Evolutionary conservation across 148 eudicot genomes (phyloP).

Genomic region (Persicaria maculosa): DNA sequence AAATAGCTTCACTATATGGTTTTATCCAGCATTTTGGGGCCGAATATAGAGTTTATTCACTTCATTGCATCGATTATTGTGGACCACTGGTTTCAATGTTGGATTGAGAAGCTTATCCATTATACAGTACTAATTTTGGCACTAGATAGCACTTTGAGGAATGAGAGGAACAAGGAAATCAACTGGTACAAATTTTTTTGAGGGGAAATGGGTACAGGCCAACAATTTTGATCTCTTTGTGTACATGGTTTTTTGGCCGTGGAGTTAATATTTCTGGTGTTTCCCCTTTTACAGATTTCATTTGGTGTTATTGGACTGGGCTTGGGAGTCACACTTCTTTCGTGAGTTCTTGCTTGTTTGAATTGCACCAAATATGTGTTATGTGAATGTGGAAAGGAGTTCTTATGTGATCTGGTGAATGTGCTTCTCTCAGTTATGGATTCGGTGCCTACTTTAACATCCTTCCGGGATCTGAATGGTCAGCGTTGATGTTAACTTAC

Average conservation of each 20-base stretch:
- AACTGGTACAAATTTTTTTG: not conserved
- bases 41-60: not conserved
- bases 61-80: not conserved
- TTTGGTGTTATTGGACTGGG: constrained; percentile 87
- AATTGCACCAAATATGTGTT: no score
- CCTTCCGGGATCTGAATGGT: constrained; percentile 98
- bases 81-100: not conserved
- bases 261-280: constrained; percentile 4
- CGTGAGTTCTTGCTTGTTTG: constrained; percentile 39
- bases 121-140: not conserved
- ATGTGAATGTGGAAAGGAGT: constrained; percentile 8
- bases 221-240: not conserved
- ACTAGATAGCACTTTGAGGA: not conserved
- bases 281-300: constrained; percentile 51
- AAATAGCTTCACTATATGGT: not conserved
- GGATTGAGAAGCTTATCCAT: not conserved
- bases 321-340: constrained; percentile 67
- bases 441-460: constrained; percentile 96
- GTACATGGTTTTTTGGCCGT: not conserved
- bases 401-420: not conserved
- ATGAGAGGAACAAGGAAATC: not conserved
- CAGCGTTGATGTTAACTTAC: constrained; percentile 93
- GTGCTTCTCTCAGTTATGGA: constrained; percentile 58
- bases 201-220: not conserved
- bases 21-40: not conserved